Conservation (phyloP, 2,329 filamentous ascomycete species). For the Hymenoscyphus infarciens region DNA sequence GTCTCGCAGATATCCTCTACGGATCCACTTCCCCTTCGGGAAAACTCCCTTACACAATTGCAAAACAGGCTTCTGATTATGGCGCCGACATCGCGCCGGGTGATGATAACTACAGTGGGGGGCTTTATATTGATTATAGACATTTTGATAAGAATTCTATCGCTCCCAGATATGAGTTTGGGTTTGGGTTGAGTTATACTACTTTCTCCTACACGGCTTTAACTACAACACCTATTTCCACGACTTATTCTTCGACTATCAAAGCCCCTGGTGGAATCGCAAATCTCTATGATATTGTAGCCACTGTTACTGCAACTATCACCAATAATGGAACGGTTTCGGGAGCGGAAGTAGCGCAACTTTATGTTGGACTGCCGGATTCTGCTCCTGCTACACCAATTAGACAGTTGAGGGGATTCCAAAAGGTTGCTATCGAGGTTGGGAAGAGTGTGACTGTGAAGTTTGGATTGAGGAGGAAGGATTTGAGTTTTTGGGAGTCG, state of each 20-base stretch:
- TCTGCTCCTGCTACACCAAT: conserved; percentile 32
- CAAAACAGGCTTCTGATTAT: conserved; percentile 52
- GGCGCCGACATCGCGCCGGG: conserved; percentile 27
- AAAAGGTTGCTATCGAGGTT: conserved; percentile 49
- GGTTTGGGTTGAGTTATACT: conserved; percentile 54
- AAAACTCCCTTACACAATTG: conserved; percentile 61
- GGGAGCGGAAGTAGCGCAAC: conserved; percentile 52
- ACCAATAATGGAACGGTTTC: conserved; percentile 56
- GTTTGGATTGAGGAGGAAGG: conserved; percentile 38
- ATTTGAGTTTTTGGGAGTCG: conserved; percentile 64
- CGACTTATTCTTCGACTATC: conserved; percentile 8
- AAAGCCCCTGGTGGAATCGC: conserved; percentile 46
- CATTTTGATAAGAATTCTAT: conserved; percentile 45
- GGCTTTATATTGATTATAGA: conserved; percentile 51
- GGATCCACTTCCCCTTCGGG: conserved; percentile 54
- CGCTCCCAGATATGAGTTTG: conserved; percentile 39
- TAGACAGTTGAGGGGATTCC: conserved; percentile 59
- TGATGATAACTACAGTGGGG: conserved; percentile 41
- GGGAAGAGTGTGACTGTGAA: conserved; percentile 43
- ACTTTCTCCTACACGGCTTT: conserved; percentile 41
- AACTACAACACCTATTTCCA: conserved; percentile 14
- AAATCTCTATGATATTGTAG: conserved; percentile 60
- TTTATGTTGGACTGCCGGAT: conserved; percentile 39
- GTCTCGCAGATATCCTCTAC: conserved; percentile 44
- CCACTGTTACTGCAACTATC: conserved; percentile 55